Evolutionary conservation across 108 stramenopile species (phyloP).

Genomic region (Conticribra guillardii): DNA sequence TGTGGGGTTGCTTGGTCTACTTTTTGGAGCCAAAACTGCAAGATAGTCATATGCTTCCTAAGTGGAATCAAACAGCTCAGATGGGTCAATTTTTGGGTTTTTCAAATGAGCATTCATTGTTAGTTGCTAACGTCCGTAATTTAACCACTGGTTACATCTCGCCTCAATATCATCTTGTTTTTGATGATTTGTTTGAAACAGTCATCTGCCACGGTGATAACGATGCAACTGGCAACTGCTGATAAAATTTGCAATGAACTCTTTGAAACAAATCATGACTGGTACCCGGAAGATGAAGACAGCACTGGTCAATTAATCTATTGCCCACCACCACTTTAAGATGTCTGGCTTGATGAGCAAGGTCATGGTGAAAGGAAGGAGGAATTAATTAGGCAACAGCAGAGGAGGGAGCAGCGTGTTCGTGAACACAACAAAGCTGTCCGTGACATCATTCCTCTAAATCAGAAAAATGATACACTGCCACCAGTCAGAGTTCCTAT

Average conservation of each 20-base stretch:
- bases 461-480: neutral
- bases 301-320: constrained; percentile 7
- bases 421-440: neutral
- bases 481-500: neutral
- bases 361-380: neutral
- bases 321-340: constrained; percentile 19
- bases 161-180: constrained; percentile 12
- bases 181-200: constrained; percentile 30
- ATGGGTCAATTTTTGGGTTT: constrained; percentile 26
- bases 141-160: constrained; percentile 17
- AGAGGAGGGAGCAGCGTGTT: neutral
- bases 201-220: constrained; percentile 12
- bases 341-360: constrained; percentile 21
- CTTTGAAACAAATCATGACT: neutral
- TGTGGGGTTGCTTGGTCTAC: constrained; percentile 34
- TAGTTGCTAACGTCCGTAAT: constrained; percentile 16
- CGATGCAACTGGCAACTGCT: neutral
- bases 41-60: constrained; percentile 27
- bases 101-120: constrained; percentile 3
- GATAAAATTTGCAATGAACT: constrained; percentile 6
- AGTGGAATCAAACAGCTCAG: constrained; percentile 16
- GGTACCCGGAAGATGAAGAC: constrained; percentile 22
- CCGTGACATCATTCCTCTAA: neutral
- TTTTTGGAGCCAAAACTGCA: constrained; percentile 23
- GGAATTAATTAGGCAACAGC: neutral